phyloP scores from a whole-genome alignment of 73 alveolate genomes.

The Tetrahymena malaccensis region DNA sequence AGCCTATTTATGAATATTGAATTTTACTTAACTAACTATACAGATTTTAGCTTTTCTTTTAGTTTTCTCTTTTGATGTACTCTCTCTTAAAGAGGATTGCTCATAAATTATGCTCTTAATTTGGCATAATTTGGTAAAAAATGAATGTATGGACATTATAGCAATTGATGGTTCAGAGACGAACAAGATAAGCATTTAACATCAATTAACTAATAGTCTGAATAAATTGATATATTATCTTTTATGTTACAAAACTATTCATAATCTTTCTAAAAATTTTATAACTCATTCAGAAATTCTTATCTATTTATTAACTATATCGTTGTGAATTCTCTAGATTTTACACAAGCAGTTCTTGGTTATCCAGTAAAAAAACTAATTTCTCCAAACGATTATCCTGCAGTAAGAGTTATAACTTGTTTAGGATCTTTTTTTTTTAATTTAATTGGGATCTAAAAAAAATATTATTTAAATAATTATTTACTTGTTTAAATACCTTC shows the following conservation, averaged over 20 bases:
- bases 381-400: constrained; percentile 53
- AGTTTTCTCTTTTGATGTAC: not conserved
- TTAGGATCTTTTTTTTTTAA: not conserved
- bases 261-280: not conserved
- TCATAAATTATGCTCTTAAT: not conserved
- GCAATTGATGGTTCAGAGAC: not conserved
- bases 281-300: not conserved
- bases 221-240: not conserved
- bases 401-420: not conserved
- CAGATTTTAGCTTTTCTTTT: not conserved
- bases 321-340: constrained; percentile 45
- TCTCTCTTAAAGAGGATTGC: not conserved
- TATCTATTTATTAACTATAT: constrained; percentile 17
- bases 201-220: not conserved
- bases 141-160: not conserved
- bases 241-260: constrained; percentile 2
- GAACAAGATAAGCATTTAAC: not conserved
- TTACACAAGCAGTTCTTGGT: constrained; percentile 44
- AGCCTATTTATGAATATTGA: not conserved
- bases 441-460: too few relatives aligned
- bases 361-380: constrained; percentile 50
- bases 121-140: not conserved
- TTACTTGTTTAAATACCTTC: not conserved
- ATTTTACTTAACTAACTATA: not conserved
- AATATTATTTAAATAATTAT: not conserved